Evolutionary conservation across 352 stramenopile species (phyloP).

Genomic region (Pythium brassicae): DNA sequence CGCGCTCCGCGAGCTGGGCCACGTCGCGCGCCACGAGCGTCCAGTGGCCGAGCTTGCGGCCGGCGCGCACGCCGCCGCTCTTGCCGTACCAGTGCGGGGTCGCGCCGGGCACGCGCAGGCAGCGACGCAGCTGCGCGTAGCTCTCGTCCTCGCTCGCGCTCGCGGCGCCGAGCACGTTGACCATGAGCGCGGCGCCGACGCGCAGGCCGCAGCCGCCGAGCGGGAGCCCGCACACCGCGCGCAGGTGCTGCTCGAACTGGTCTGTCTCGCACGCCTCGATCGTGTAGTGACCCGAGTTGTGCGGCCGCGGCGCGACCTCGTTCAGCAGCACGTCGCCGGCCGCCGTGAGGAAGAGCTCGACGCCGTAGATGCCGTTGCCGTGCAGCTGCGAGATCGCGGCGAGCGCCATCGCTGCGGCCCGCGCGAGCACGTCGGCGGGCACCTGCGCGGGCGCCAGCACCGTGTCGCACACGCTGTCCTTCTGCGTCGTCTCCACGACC

Average conservation of each 20-base stretch:
- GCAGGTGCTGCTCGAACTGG: slow-evolving; percentile 99
- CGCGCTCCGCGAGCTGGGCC: slow-evolving; percentile 74
- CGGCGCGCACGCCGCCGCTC: slow-evolving; percentile 64
- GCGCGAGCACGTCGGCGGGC: slow-evolving; percentile 24
- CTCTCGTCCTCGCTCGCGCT: slow-evolving; percentile 79
- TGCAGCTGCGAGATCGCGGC: slow-evolving; percentile 73
- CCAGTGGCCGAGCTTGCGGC: slow-evolving; percentile 97
- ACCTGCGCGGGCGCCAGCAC: slow-evolving; percentile 91
- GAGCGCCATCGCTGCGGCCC: slow-evolving; percentile 56
- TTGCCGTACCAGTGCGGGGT: slow-evolving; percentile 98
- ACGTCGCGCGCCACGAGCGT: slow-evolving; percentile 91
- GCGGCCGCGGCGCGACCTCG: slow-evolving; percentile 95
- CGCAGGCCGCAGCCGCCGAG: slow-evolving; percentile 91
- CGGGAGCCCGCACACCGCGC: slow-evolving; percentile 92
- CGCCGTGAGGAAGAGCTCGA: slow-evolving; percentile 96
- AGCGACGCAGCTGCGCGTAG: slow-evolving; percentile 57
- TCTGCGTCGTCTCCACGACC: slow-evolving; percentile 96
- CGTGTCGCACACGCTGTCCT: slow-evolving; percentile 96
- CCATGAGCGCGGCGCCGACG: slow-evolving; percentile 89
- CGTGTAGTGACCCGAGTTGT: slow-evolving; percentile 99
- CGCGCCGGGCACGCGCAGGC: slow-evolving; percentile 73
- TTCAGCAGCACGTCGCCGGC: slow-evolving; percentile 92
- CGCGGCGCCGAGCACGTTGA: slow-evolving; percentile 85
- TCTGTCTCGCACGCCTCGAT: slow-evolving; percentile 96
- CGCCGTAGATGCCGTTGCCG: slow-evolving; percentile 93